Evolutionary conservation across 78 protist species (phyloP), one percentile per base, ranked within the genome.

Genomic region (Dictyostelium intermedium): DNA sequence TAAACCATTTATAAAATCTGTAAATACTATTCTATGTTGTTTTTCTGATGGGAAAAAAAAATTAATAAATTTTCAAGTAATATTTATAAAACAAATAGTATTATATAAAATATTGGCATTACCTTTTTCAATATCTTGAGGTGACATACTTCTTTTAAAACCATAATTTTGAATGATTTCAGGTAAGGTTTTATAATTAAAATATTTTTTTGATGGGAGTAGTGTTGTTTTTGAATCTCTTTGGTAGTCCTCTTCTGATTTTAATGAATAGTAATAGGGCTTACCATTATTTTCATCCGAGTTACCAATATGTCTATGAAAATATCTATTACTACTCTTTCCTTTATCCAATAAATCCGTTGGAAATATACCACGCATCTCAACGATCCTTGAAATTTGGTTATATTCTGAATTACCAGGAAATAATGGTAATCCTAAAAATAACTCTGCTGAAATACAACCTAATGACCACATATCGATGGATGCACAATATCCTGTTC

Each of bases 381-480:
- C 97, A 32, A 79, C 23, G 23, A 98, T 96, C 7, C 98, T 20
- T 23, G 63, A 72, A 14, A 98, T 27, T 86, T 97, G 98, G n/a
- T 98, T 95, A 91, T 94, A 97, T n/a, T 97, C 98, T 27, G 91
- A 74, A 34, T 82, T 76, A 18, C 99, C 99, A 34, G 99, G 99
- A 37, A 98, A 98, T 3, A 98, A 76, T 14, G 99, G 99, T 16
- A 96, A 82, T 6, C 99, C 98, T 37, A 97, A 78, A 78, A 97
- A 97, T 5, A 98, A 87, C 91, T 98, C 99, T 8, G 97, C 96
- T 1, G 91, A 73, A 8, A 96, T 92, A 83, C 98, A 98, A 18
- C 98, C 99, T 45, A 96, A 45, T 10, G 97, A 91, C 99, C 99
- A 98, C 84, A 98, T 95, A 91, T 98, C 99, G 32, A 98, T 97